Conservation (phyloP, 2,329 filamentous ascomycete genomes). For the Trichoderma aggressivum region DNA sequence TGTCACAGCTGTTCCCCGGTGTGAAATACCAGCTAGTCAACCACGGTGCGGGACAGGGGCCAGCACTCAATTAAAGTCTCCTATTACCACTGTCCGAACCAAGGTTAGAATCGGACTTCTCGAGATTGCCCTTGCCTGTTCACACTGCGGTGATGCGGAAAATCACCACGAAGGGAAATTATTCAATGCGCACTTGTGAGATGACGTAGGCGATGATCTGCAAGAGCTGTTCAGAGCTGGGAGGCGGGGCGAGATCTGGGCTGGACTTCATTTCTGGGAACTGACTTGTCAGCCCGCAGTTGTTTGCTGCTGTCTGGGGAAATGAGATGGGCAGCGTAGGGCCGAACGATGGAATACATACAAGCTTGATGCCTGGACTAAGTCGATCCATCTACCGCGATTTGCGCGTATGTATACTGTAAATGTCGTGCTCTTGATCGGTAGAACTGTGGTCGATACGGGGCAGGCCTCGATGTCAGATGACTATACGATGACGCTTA, state of each 20-base stretch:
- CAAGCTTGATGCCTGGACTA: not conserved
- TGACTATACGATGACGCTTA: not conserved
- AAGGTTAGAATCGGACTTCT: constrained; percentile 1
- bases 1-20: not conserved
- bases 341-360: not conserved
- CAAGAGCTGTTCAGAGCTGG: not conserved
- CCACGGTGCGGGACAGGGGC: not conserved
- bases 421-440: not conserved
- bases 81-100: not conserved
- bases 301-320: not conserved
- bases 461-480: not conserved
- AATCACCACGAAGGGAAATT: not conserved
- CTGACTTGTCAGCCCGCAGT: constrained; percentile 12
- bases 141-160: not conserved
- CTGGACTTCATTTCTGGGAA: constrained; percentile 6
- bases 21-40: not conserved
- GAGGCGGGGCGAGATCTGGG: constrained; percentile 11
- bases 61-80: not conserved
- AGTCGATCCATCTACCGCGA: not conserved
- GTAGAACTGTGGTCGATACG: not conserved
- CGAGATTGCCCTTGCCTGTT: constrained; percentile 6
- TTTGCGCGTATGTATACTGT: not conserved
- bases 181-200: not conserved
- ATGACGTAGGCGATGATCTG: constrained; percentile 5
- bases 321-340: not conserved